Base-by-base conservation (phyloP, 2,329 filamentous ascomycete genomes). In the Monilinia fructicola region DNA sequence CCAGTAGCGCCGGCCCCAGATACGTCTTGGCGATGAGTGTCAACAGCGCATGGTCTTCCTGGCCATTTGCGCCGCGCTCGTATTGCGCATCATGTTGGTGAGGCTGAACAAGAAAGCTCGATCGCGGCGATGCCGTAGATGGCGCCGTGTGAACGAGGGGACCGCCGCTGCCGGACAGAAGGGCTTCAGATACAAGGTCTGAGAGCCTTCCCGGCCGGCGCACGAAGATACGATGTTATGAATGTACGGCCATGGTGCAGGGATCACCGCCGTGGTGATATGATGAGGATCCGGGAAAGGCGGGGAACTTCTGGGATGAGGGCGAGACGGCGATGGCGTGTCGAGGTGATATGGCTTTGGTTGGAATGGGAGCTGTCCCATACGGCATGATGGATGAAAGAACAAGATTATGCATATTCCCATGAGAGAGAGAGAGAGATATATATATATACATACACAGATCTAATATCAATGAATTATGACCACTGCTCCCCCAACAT, bases 41-140 rank as follows among this genome's bases (percentile, higher is more conserved):
- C 61, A 90, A 91, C 76, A 90, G 87, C 71, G 80, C 1, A 90
- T 87, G 23, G 83, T 85, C 0, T 82, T 86, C 26, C 75, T 92
- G 59, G 86, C 89, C 1, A 87, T 92, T 54, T 72, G 85, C 42
- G 83, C 86, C 66, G 89, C 89, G 0, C 84, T 85, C 0, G 76
- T 86, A 1, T 79, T 93, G 71, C 80, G 89, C 10, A 79, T 87
- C 44, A 85, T 91, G 50, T 80, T 93, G 38, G 82, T 83, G 12
- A 79, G 84, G 55, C 74, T 92, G 72, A 93, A 93, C 73, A 87
- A 83, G 80, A 90, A 90, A 87, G 76, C 79, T 93, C 2, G 89
- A 91, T 58, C 79, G 81, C 21, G 89, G 88, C 0, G 83, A 82
- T 4, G 68, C 54, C 68, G 79, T 84, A 1, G 79, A 83, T 58